Evolutionary conservation across 805 yeast genomes (phyloP).

Genomic region (Wickerhamiella siamensis): DNA sequence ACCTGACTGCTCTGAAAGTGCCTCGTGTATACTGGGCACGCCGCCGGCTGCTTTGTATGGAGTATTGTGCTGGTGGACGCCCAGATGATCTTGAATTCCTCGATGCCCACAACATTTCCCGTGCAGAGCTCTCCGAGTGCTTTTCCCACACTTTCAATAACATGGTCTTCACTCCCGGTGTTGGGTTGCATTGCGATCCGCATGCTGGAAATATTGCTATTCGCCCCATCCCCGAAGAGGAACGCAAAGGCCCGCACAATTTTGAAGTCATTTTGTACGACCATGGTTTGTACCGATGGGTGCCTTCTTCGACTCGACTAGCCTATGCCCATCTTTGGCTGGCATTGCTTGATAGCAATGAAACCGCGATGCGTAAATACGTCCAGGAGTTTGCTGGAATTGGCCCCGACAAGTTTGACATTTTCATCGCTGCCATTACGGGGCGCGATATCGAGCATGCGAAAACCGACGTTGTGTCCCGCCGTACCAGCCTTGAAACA

Average conservation of each 20-base stretch:
- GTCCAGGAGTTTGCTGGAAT: slow-evolving; percentile 72
- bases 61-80: slow-evolving; percentile 66
- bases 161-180: slow-evolving; percentile 90
- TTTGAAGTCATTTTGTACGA: slow-evolving; percentile 88
- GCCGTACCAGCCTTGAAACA: slow-evolving; percentile 50
- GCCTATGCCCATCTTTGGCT: slow-evolving; percentile 90
- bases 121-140: slow-evolving; percentile 71
- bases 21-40: slow-evolving; percentile 59
- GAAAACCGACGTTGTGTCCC: slow-evolving; percentile 39
- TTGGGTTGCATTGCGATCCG: slow-evolving; percentile 93
- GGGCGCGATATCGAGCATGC: slow-evolving; percentile 82
- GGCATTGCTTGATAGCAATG: slow-evolving; percentile 61
- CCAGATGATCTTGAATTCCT: slow-evolving; percentile 62
- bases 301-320: slow-evolving; percentile 60
- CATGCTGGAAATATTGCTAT: slow-evolving; percentile 96
- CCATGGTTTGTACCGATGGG: slow-evolving; percentile 84
- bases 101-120: slow-evolving; percentile 46
- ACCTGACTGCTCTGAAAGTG: slow-evolving; percentile 60
- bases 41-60: slow-evolving; percentile 72
- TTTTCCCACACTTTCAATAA: slow-evolving; percentile 80
- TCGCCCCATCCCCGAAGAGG: slow-evolving; percentile 27
- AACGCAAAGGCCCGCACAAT: slow-evolving; percentile 38
- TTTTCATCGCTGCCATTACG: slow-evolving; percentile 86
- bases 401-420: slow-evolving; percentile 58
- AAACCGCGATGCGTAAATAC: slow-evolving; percentile 49